A percentile compares a stretch with the other conserved stretches of the same genome.
Evolutionary conservation across 192 early-diverging fungal species (phyloP).

Genomic region (Diversispora epigaea): DNA sequence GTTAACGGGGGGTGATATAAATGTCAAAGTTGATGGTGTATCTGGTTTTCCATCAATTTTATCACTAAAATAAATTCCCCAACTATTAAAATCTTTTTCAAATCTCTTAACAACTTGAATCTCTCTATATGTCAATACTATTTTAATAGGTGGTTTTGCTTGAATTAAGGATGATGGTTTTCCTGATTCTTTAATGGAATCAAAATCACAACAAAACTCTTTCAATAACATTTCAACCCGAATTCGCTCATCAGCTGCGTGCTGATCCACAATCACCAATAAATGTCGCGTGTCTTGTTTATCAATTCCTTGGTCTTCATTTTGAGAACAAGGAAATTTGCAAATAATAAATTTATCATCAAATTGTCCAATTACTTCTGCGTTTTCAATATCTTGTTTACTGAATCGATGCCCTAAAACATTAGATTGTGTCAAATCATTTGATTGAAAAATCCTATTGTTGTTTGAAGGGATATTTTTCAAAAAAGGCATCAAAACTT

Average conservation of each 20-base stretch:
- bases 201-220: constrained; percentile 36
- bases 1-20: neutral
- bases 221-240: constrained; percentile 58
- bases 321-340: constrained; percentile 21
- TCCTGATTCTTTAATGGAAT: neutral
- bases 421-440: constrained; percentile 6
- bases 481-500: constrained; percentile 34
- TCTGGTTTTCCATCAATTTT: neutral
- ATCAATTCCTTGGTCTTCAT: neutral
- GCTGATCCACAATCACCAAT: constrained; percentile 71
- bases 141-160: constrained; percentile 46
- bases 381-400: constrained; percentile 43
- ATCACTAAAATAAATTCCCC: constrained; percentile 20
- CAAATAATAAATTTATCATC: constrained; percentile 69
- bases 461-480: neutral
- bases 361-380: constrained; percentile 60
- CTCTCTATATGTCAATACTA: constrained; percentile 44
- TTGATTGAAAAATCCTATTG: constrained; percentile 35
- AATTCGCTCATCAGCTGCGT: constrained; percentile 78
- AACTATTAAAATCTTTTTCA: constrained; percentile 13
- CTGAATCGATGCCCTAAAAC: constrained; percentile 39
- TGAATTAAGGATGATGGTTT: constrained; percentile 10
- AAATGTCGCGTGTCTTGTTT: neutral
- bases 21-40: constrained; percentile 8
- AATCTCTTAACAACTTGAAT: constrained; percentile 33